A percentile compares a stretch with the other conserved stretches of the same genome.
phyloP scores from a whole-genome alignment of 257 asterid species.

The Prunella vulgaris region DNA sequence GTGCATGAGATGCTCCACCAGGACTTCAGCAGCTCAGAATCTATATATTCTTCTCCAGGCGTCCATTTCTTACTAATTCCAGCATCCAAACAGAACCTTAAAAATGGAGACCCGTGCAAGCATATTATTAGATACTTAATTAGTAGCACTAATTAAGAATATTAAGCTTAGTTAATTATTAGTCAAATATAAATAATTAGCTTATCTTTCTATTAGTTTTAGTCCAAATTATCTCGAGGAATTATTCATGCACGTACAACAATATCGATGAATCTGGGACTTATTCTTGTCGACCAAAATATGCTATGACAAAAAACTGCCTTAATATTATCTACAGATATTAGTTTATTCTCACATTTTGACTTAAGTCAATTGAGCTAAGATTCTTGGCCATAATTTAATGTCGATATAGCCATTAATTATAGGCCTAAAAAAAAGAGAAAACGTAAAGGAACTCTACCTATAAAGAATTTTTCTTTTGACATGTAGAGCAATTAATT shows the following conservation, averaged over 20 bases:
- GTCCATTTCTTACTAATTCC: neutral
- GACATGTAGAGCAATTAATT: neutral
- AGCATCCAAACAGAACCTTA: slow-evolving; percentile 14
- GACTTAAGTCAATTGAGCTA: slow-evolving; percentile 7
- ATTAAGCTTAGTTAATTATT: neutral
- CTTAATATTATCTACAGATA: slow-evolving; percentile 19
- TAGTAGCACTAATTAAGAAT: neutral
- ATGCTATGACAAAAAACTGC: slow-evolving; percentile 21
- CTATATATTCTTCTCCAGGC: neutral
- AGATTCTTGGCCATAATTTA: slow-evolving; percentile 22
- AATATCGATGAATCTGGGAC: slow-evolving; percentile 29
- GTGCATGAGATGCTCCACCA: slow-evolving; percentile 13
- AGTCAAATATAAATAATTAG: neutral
- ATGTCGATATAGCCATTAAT: neutral
- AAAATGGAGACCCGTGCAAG: neutral
- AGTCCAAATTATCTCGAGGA: slow-evolving; percentile 16
- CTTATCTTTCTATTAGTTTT: neutral
- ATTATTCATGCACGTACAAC: slow-evolving; percentile 23
- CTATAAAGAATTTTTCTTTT: slow-evolving; percentile 5
- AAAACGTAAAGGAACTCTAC: neutral
- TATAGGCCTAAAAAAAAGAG: neutral
- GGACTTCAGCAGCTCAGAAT: neutral
- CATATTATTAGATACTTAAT: neutral
- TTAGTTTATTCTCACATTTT: slow-evolving; percentile 14
- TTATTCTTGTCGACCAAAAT: slow-evolving; percentile 26